Evolutionary conservation across 768 basidiomycete genomes (phyloP).

Genomic region (Kondoa subrosea): DNA sequence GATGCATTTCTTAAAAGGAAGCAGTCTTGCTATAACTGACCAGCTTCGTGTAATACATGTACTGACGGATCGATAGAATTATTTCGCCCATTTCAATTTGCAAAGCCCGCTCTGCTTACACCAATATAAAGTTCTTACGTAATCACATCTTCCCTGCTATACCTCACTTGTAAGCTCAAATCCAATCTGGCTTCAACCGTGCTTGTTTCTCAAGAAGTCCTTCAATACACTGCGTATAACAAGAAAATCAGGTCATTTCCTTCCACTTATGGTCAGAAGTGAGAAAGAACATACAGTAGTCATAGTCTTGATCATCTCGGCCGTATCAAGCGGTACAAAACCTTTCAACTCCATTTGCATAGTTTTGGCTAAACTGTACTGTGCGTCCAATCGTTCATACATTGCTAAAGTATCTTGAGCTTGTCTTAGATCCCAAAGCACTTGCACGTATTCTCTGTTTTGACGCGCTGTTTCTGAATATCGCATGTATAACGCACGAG

Average conservation of each 20-base stretch:
- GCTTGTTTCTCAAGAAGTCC: not conserved
- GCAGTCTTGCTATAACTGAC: too few relatives aligned
- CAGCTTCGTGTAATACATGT: too few relatives aligned
- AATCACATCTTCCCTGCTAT: too few relatives aligned
- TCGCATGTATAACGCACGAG: too few relatives aligned
- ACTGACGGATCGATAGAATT: too few relatives aligned
- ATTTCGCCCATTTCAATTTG: too few relatives aligned
- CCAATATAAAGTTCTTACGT: too few relatives aligned
- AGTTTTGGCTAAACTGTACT: not conserved
- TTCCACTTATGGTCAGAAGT: not conserved
- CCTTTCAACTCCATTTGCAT: not conserved
- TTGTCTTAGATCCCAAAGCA: not conserved
- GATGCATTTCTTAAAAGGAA: too few relatives aligned
- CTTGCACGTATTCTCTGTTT: not conserved
- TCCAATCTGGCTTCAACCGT: slow-evolving; percentile 1
- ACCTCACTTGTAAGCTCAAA: too few relatives aligned
- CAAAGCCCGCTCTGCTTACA: too few relatives aligned
- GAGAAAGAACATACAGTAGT: not conserved
- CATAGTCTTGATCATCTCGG: not conserved
- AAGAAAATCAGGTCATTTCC: not conserved
- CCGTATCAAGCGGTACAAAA: not conserved
- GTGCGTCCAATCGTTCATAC: not conserved
- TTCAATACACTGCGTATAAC: not conserved
- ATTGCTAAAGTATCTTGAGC: not conserved
- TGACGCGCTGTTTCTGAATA: not conserved